Percentiles rank a stretch among this genome's conserved stretches.
Conservation (phyloP, 345 rosid genomes). For the Gossypium bickii region DNA sequence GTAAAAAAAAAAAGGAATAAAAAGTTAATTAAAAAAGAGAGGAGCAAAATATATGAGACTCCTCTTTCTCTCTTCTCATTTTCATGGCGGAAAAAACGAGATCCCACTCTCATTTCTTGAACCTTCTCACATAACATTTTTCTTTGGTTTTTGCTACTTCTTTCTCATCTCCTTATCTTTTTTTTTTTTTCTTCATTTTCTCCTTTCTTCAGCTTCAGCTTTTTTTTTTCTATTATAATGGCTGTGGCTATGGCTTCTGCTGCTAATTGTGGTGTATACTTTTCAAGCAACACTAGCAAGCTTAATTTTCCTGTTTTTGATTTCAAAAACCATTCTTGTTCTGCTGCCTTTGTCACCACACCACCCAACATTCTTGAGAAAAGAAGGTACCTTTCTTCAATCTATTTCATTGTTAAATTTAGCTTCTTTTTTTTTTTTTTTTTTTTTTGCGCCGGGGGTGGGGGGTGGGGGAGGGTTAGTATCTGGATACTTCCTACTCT, state of each 20-base stretch:
- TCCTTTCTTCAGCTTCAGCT: not conserved
- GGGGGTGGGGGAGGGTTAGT: no score
- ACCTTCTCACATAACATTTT: not conserved
- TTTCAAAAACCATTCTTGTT: constrained; percentile 12
- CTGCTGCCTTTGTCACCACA: constrained; percentile 1
- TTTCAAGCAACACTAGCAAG: not conserved
- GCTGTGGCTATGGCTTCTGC: constrained; percentile 46
- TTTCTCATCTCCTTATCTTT: not conserved
- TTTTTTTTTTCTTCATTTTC: no score
- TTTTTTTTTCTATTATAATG: constrained; percentile 23
- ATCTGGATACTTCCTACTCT: not conserved
- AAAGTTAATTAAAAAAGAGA: no score
- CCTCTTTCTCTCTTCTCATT: not conserved
- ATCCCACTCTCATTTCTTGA: constrained; percentile 8
- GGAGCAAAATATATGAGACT: constrained; percentile 8
- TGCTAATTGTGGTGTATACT: constrained; percentile 25
- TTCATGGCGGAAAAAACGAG: constrained; percentile 18
- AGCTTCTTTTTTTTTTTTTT: not conserved
- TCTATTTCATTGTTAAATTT: not conserved
- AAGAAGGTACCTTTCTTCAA: constrained; percentile 30
- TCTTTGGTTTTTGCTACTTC: not conserved
- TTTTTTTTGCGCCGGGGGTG: not conserved
- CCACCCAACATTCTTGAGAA: constrained; percentile 20
- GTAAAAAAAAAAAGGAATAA: no score
- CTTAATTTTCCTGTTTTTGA: constrained; percentile 19